Conservation (phyloP, 2,329 filamentous ascomycete genomes). For the Celoporthe dispersa region DNA sequence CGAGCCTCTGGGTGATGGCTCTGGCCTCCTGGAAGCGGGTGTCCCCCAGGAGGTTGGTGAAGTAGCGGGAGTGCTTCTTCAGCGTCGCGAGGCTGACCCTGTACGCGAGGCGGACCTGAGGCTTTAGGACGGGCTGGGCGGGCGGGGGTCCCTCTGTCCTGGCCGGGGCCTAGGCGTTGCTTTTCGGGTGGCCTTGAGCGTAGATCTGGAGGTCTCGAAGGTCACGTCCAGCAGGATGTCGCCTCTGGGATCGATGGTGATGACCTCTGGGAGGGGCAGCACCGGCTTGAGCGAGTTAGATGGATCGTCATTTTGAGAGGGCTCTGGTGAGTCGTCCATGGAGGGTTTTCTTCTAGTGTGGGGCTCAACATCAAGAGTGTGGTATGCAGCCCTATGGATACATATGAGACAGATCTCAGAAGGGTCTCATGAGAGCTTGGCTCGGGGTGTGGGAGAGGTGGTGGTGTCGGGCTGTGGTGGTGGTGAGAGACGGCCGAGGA, state of each 20-base stretch:
- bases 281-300: constrained; percentile 10
- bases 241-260: constrained; percentile 60
- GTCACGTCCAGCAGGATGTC: constrained; percentile 70
- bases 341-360: background rate
- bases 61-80: constrained; percentile 69
- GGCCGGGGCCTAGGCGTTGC: constrained; percentile 38
- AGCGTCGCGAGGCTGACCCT: constrained; percentile 63
- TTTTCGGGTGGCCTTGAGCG: constrained; percentile 52
- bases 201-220: constrained; percentile 62
- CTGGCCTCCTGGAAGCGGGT: constrained; percentile 66
- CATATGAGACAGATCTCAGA: background rate
- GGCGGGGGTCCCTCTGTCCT: constrained; percentile 28
- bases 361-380: constrained; percentile 22
- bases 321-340: constrained; percentile 34
- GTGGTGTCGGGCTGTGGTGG: no score
- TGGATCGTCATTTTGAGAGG: constrained; percentile 34
- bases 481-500: background rate
- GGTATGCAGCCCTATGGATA: background rate
- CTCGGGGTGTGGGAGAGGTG: background rate
- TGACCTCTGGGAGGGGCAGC: constrained; percentile 40
- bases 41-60: constrained; percentile 67
- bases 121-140: constrained; percentile 40
- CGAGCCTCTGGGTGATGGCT: constrained; percentile 56
- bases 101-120: constrained; percentile 53
- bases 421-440: background rate